Conservation (phyloP, 1,139 yeast species). For the Tardiomyces depauwii region DNA sequence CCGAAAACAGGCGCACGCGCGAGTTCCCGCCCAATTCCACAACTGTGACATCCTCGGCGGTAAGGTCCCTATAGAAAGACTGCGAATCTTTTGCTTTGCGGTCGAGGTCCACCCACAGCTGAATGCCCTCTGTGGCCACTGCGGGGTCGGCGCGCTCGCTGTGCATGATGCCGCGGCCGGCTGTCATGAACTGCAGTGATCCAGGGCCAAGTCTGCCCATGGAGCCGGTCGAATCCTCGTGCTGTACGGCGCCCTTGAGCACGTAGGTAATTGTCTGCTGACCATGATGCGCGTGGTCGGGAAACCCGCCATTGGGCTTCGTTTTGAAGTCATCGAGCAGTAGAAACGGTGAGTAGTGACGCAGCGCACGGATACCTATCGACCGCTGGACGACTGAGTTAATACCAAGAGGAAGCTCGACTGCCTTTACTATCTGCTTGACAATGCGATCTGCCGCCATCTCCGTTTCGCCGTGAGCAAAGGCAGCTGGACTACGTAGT, state of each 20-base stretch:
- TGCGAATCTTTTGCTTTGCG: slow-evolving; percentile 49
- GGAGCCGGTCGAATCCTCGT: slow-evolving; percentile 76
- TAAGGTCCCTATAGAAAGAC: slow-evolving; percentile 75
- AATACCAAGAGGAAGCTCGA: slow-evolving; percentile 74
- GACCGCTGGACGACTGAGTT: slow-evolving; percentile 78
- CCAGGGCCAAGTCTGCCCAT: slow-evolving; percentile 63
- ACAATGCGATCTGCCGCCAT: not conserved
- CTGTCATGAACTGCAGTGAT: slow-evolving; percentile 82
- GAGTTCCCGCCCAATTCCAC: slow-evolving; percentile 60
- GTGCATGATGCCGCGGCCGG: slow-evolving; percentile 74
- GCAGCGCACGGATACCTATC: slow-evolving; percentile 51
- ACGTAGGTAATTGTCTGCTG: slow-evolving; percentile 71
- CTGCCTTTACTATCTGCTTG: slow-evolving; percentile 30
- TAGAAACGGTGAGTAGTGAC: slow-evolving; percentile 67
- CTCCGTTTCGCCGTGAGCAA: too few species aligned
- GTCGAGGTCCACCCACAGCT: slow-evolving; percentile 86
- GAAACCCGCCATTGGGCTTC: slow-evolving; percentile 55
- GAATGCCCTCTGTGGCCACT: slow-evolving; percentile 33
- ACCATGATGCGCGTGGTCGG: slow-evolving; percentile 81
- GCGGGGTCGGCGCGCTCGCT: slow-evolving; percentile 37
- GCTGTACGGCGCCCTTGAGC: slow-evolving; percentile 64
- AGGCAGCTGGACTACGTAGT: too few species aligned
- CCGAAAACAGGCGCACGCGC: slow-evolving; percentile 63
- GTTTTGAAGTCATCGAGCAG: slow-evolving; percentile 66
- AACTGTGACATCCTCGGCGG: slow-evolving; percentile 59